These are phyloP conservation scores for Sporothrix euskadiensis DNA, from an alignment of 2,329 filamentous ascomycete species.

Conservation along the genomic window DNA sequence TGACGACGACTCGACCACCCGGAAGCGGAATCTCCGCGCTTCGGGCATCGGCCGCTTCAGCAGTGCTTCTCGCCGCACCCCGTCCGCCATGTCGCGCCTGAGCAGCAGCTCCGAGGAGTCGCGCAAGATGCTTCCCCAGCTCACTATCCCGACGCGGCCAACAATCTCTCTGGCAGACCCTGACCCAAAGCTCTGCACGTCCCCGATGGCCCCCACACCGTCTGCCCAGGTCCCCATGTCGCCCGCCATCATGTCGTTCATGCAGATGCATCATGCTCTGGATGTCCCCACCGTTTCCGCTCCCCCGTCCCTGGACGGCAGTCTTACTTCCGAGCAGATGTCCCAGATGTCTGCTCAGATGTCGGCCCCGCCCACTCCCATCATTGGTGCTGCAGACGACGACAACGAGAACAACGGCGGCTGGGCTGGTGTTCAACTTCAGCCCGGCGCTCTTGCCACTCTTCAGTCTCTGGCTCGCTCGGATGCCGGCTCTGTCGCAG, in stretches of 20 bases:
- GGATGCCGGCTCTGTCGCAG: conserved; percentile 52
- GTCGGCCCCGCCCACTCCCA: conserved; percentile 82
- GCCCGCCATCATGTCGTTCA: conserved; percentile 69
- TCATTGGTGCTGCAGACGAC: conserved; percentile 60
- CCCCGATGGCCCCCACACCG: conserved; percentile 64
- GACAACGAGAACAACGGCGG: conserved; percentile 54
- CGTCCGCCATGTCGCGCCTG: conserved; percentile 21
- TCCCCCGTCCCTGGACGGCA: conserved; percentile 86
- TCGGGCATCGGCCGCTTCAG: conserved; percentile 42
- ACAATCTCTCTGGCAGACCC: conserved; percentile 40
- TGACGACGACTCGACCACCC: conserved; percentile 63
- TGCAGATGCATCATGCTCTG: conserved; percentile 62
- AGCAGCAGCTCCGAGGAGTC: conserved; percentile 38
- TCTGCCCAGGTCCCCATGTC: conserved; percentile 72
- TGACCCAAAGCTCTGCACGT: conserved; percentile 51
- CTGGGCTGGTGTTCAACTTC: conserved; percentile 74
- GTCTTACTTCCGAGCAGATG: conserved; percentile 83
- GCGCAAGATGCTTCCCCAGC: conserved; percentile 46
- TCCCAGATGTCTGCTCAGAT: conserved; percentile 57
- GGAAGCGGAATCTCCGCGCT: conserved; percentile 48
- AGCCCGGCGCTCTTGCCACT: conserved; percentile 77
- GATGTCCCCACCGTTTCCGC: conserved; percentile 74
- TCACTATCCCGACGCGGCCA: conserved; percentile 54
- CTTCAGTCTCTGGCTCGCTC: conserved; percentile 70
- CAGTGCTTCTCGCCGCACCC: conserved; percentile 37